Conservation (phyloP, 257 asterid species). For the Linderniella brevidens region DNA sequence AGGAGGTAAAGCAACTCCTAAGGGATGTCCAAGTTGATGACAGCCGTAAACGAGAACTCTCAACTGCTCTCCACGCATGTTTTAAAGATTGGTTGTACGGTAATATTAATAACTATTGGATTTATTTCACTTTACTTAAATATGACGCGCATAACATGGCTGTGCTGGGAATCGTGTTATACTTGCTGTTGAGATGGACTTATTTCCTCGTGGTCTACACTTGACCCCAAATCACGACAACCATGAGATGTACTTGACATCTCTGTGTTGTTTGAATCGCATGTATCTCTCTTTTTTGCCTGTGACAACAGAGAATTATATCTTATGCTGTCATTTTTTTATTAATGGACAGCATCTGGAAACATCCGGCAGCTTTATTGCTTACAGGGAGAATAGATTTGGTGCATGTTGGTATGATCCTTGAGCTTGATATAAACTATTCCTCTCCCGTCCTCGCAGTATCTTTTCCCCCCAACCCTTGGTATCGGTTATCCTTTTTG, state of each 20-base stretch:
- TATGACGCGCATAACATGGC: neutral
- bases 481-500: too few species aligned
- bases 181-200: neutral
- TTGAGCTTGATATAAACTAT: too few species aligned
- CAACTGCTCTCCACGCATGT: conserved; percentile 68
- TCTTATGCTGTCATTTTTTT: neutral
- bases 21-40: conserved; percentile 82
- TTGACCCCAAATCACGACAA: too few species aligned
- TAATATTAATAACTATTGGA: conserved; percentile 16
- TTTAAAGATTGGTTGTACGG: conserved; percentile 96
- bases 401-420: too few species aligned
- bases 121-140: neutral
- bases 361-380: conserved; percentile 81
- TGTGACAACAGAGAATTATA: too few species aligned
- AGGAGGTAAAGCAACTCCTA: conserved; percentile 55
- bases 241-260: too few species aligned
- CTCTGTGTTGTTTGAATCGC: neutral
- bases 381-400: conserved; percentile 45
- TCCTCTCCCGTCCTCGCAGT: too few species aligned
- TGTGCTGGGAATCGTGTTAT: neutral
- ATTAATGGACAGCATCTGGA: conserved; percentile 62
- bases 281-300: neutral
- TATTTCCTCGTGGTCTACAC: too few species aligned
- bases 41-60: conserved; percentile 67
- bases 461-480: too few species aligned